Percentiles rank a stretch among this genome's conserved stretches.
These are phyloP conservation scores for Rutstroemia sydowiana DNA, from an alignment of 2,329 filamentous ascomycete species.

Conservation along the genomic window DNA sequence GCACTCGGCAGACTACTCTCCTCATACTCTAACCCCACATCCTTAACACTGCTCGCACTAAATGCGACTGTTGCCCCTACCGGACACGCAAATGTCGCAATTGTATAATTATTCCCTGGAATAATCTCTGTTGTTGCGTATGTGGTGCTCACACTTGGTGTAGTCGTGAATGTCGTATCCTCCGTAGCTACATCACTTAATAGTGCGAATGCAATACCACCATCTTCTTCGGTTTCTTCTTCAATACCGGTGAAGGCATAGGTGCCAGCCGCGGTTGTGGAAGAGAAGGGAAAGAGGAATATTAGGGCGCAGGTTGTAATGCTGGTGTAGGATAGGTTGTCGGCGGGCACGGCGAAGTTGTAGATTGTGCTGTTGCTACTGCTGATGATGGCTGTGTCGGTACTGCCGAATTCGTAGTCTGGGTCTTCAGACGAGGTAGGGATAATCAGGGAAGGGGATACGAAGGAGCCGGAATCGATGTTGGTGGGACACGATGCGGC, in stretches of 20 bases:
- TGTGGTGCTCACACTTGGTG: slow-evolving; percentile 38
- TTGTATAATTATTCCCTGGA: slow-evolving; percentile 47
- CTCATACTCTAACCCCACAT: slow-evolving; percentile 51
- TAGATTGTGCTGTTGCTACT: slow-evolving; percentile 42
- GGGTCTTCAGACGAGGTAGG: slow-evolving; percentile 49
- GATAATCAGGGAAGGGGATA: slow-evolving; percentile 57
- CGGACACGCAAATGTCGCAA: slow-evolving; percentile 47
- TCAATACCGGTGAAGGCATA: slow-evolving; percentile 49
- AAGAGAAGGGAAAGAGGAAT: slow-evolving; percentile 51
- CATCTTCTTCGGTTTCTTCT: slow-evolving; percentile 33
- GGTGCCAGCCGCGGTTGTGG: slow-evolving; percentile 39
- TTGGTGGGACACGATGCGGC: slow-evolving; percentile 11
- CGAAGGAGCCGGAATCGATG: slow-evolving; percentile 34
- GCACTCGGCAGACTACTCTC: slow-evolving; percentile 52
- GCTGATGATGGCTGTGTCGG: slow-evolving; percentile 48
- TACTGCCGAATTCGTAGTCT: slow-evolving; percentile 43
- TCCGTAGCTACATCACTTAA: slow-evolving; percentile 38
- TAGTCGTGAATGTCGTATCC: slow-evolving; percentile 46
- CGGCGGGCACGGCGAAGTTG: slow-evolving; percentile 57
- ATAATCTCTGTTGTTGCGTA: slow-evolving; percentile 38
- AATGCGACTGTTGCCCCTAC: slow-evolving; percentile 44
- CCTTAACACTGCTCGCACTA: slow-evolving; percentile 43
- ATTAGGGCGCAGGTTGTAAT: slow-evolving; percentile 55
- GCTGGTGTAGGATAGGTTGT: slow-evolving; percentile 31
- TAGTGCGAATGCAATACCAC: slow-evolving; percentile 34